Evolutionary conservation across 2,329 filamentous ascomycete species (phyloP).

Genomic region (Ceratocystis diversiconidia): DNA sequence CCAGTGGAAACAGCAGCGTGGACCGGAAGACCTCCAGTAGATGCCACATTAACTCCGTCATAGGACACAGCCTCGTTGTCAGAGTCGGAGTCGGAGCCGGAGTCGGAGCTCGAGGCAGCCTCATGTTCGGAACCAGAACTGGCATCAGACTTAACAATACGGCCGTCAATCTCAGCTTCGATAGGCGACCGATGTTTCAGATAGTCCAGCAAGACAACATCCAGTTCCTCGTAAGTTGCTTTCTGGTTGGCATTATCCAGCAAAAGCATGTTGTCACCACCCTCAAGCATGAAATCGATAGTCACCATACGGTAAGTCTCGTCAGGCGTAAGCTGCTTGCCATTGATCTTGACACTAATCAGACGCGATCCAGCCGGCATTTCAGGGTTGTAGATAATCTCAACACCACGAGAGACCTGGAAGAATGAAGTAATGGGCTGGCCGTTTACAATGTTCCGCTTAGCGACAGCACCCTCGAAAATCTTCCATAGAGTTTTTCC

Average conservation of each 20-base stretch:
- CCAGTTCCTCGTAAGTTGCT: constrained; percentile 37
- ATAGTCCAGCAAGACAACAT: constrained; percentile 39
- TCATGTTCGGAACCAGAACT: background rate
- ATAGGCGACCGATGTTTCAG: constrained; percentile 36
- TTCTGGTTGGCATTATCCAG: constrained; percentile 20
- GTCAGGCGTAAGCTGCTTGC: constrained; percentile 29
- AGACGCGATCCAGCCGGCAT: constrained; percentile 37
- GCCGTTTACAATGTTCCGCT: constrained; percentile 40
- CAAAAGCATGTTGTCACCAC: constrained; percentile 48
- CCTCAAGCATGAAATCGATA: constrained; percentile 46
- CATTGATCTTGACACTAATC: constrained; percentile 37
- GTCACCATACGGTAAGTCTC: constrained; percentile 44
- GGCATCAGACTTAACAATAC: constrained; percentile 24
- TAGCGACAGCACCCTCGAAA: constrained; percentile 44
- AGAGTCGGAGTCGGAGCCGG: background rate
- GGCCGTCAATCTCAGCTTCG: constrained; percentile 34
- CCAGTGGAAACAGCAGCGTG: background rate
- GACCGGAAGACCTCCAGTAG: background rate
- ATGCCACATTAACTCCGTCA: background rate
- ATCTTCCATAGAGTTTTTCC: constrained; percentile 42
- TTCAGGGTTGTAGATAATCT: constrained; percentile 42
- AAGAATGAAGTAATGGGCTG: constrained; percentile 42
- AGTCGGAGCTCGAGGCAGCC: background rate
- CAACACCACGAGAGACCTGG: constrained; percentile 44
- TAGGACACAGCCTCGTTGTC: background rate